These are phyloP conservation scores for Ceratocystis variospora DNA, from an alignment of 2,329 filamentous ascomycete species.

Conservation along the genomic window DNA sequence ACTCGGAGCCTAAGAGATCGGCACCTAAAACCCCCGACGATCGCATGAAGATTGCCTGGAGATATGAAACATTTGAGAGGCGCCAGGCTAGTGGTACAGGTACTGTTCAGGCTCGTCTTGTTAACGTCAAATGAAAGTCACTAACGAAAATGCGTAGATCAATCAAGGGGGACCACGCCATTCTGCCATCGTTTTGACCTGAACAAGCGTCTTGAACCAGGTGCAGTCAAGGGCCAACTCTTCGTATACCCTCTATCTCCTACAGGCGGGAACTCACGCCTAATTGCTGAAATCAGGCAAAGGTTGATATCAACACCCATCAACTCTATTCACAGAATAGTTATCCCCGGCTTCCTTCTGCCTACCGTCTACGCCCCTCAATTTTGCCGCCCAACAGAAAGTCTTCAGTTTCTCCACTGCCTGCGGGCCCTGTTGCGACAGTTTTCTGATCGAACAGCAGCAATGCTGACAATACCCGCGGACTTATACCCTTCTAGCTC, in stretches of 20 bases:
- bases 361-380: conserved; percentile 68
- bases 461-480: conserved; percentile 63
- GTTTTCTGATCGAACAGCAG: conserved; percentile 51
- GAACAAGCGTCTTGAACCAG: conserved; percentile 44
- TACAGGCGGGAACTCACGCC: conserved; percentile 29
- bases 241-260: conserved; percentile 25
- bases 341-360: conserved; percentile 75
- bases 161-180: conserved; percentile 23
- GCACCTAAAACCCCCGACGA: conserved; percentile 23
- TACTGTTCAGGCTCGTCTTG: conserved; percentile 29
- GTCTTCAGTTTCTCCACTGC: conserved; percentile 69
- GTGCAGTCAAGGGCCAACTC: conserved; percentile 37
- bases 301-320: conserved; percentile 44
- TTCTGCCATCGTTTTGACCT: conserved; percentile 67
- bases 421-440: conserved; percentile 61
- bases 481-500: conserved; percentile 63
- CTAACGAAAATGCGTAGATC: conserved; percentile 1
- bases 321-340: conserved; percentile 58
- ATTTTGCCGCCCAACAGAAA: conserved; percentile 52
- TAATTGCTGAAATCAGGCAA: conserved; percentile 45
- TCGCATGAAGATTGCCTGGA: conserved; percentile 98
- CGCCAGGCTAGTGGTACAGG: conserved; percentile 52
- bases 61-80: conserved; percentile 72
- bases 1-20: neutral
- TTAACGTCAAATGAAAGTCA: neutral